phyloP scores from a whole-genome alignment of 257 asterid genomes.

The Schizonepeta tenuifolia region DNA sequence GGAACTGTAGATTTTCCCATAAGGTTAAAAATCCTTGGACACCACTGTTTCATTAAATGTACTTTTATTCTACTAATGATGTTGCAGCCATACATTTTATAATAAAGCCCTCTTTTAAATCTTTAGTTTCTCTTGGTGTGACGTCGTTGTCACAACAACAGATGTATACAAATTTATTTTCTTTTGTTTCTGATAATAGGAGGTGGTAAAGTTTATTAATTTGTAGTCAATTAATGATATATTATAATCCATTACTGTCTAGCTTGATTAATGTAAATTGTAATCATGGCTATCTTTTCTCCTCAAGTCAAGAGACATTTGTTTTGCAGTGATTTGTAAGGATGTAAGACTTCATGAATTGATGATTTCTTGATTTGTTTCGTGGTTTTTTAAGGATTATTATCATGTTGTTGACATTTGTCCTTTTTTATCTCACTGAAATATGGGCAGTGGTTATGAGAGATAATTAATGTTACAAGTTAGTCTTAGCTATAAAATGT shows the following conservation, averaged over 20 bases:
- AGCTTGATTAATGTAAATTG: constrained; percentile 32
- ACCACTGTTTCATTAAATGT: constrained; percentile 34
- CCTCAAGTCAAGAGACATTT: background rate
- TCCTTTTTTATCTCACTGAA: constrained; percentile 19
- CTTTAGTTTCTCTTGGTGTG: constrained; percentile 32
- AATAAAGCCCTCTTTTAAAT: constrained; percentile 12
- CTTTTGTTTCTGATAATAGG: background rate
- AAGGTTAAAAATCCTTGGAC: constrained; percentile 24
- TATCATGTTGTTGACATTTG: constrained; percentile 18
- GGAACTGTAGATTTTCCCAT: constrained; percentile 31
- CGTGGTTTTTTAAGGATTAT: background rate
- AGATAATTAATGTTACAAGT: constrained; percentile 40
- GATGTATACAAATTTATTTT: too few relatives aligned
- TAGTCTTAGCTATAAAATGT: background rate
- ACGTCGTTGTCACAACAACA: constrained; percentile 42
- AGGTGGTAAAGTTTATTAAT: constrained; percentile 26
- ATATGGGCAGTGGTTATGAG: constrained; percentile 41
- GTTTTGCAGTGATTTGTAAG: background rate
- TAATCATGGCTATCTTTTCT: constrained; percentile 20
- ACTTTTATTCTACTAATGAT: constrained; percentile 35
- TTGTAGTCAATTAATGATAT: constrained; percentile 30
- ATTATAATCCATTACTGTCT: constrained; percentile 28
- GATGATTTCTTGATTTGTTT: constrained; percentile 14
- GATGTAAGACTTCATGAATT: background rate
- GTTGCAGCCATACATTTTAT: constrained; percentile 29